These are phyloP conservation scores for Fusarium anthophilum DNA, from an alignment of 2,329 filamentous ascomycete genomes.

Conservation along the genomic window DNA sequence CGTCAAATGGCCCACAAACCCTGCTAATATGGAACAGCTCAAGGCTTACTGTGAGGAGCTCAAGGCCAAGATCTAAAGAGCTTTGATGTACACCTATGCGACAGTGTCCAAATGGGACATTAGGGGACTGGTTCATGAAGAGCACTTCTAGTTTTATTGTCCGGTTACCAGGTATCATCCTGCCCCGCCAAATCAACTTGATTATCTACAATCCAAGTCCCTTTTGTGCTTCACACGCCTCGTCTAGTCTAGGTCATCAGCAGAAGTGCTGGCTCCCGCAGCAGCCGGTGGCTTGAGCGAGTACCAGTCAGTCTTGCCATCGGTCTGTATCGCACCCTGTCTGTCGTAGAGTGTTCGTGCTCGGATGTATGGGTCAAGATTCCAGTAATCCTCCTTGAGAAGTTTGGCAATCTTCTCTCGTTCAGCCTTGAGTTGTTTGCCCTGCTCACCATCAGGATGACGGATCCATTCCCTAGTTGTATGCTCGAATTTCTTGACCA, in stretches of 20 bases:
- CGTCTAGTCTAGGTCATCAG: conserved; percentile 57
- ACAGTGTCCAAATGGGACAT: background rate
- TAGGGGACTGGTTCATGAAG: conserved; percentile 7
- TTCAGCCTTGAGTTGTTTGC: conserved; percentile 61
- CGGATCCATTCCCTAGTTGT: conserved; percentile 80
- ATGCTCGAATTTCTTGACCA: conserved; percentile 79
- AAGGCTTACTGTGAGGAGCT: conserved; percentile 84
- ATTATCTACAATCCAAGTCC: conserved; percentile 8
- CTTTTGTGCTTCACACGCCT: conserved; percentile 22
- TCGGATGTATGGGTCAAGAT: conserved; percentile 85
- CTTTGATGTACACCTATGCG: background rate
- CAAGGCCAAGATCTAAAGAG: conserved; percentile 82
- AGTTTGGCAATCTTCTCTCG: conserved; percentile 69
- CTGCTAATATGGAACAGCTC: conserved; percentile 82
- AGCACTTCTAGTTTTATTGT: conserved; percentile 31
- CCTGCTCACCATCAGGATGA: conserved; percentile 52
- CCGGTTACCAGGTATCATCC: conserved; percentile 7
- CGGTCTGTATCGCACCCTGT: conserved; percentile 73
- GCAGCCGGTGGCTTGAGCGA: conserved; percentile 41
- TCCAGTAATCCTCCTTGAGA: conserved; percentile 84
- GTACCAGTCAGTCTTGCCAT: conserved; percentile 79
- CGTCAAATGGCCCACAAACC: conserved; percentile 80
- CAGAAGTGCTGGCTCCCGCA: conserved; percentile 46
- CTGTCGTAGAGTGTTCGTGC: conserved; percentile 88
- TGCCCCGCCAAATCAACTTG: conserved; percentile 6